These are phyloP conservation scores for Mycena belliarum DNA, from an alignment of 768 basidiomycete genomes.

Conservation along the genomic window DNA sequence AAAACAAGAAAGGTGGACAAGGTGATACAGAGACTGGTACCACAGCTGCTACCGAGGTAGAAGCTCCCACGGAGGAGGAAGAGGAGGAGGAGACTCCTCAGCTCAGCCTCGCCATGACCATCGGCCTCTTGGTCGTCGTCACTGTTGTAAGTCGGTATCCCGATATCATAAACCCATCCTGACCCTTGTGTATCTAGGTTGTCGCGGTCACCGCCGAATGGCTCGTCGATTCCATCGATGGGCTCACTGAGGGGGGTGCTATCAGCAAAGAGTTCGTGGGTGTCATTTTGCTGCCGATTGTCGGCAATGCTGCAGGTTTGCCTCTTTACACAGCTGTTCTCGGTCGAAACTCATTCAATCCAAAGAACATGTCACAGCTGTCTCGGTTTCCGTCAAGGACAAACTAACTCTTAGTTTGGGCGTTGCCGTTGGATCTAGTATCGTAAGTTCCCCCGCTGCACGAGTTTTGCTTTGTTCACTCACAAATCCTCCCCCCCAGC, in stretches of 20 bases:
- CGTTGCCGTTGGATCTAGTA: conserved; percentile 86
- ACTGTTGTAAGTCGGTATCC: conserved; percentile 59
- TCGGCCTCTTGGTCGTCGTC: conserved; percentile 55
- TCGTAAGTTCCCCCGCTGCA: conserved; percentile 46
- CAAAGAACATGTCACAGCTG: conserved; percentile 85
- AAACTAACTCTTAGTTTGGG: conserved; percentile 86
- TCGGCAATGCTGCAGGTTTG: conserved; percentile 79
- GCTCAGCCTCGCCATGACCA: conserved; percentile 54
- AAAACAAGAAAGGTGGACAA: conserved; percentile 29
- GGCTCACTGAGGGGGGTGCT: conserved; percentile 54
- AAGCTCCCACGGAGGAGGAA: conserved; percentile 25
- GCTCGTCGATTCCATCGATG: conserved; percentile 82
- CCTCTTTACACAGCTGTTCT: background rate
- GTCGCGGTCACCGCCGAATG: conserved; percentile 67
- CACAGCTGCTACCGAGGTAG: background rate
- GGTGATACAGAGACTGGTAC: conserved; percentile 8
- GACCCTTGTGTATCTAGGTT: conserved; percentile 40
- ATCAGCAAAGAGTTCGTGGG: conserved; percentile 86
- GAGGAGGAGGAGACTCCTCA: conserved; percentile 52
- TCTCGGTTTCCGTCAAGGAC: conserved; percentile 87
- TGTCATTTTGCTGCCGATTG: conserved; percentile 83
- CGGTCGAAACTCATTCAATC: background rate
- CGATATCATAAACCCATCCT: background rate
- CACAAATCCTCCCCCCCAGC: conserved; percentile 41
- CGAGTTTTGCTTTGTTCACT: background rate